Conservation (phyloP, 1,284 basidiomycete genomes). For the Ceratobasidium sp. region DNA sequence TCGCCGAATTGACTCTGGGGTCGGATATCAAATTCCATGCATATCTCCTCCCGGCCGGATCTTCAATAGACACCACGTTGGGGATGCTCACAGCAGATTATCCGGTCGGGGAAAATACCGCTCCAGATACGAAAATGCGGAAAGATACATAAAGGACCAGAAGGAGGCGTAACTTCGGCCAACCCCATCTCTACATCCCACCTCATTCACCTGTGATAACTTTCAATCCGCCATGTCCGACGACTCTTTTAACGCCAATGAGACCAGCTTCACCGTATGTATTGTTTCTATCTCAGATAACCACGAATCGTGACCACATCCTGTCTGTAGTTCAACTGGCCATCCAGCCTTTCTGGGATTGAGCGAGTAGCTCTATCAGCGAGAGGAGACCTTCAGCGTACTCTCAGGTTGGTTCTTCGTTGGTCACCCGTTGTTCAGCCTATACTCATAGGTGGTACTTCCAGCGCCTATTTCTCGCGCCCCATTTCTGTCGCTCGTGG, state of each 20-base stretch:
- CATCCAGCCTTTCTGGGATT: slow-evolving; percentile 61
- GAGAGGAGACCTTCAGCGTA: slow-evolving; percentile 71
- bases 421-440: background rate
- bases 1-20: slow-evolving; percentile 4
- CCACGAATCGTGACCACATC: slow-evolving; percentile 7
- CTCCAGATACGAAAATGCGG: background rate
- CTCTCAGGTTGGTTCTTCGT: slow-evolving; percentile 64
- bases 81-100: background rate
- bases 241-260: slow-evolving; percentile 47
- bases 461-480: slow-evolving; percentile 69
- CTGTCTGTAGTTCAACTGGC: slow-evolving; percentile 63
- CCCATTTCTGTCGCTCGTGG: slow-evolving; percentile 68
- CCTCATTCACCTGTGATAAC: background rate
- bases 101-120: slow-evolving; percentile 27
- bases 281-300: background rate
- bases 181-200: background rate
- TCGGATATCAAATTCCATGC: slow-evolving; percentile 26
- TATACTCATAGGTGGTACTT: background rate
- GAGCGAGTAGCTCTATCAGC: slow-evolving; percentile 73
- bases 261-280: slow-evolving; percentile 45
- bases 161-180: background rate
- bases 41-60: slow-evolving; percentile 43
- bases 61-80: background rate
- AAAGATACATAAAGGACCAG: slow-evolving; percentile 12
- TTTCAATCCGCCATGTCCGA: slow-evolving; percentile 34